Evolutionary conservation across 257 asterid genomes (phyloP).

Genomic region (Ballota nigra): DNA sequence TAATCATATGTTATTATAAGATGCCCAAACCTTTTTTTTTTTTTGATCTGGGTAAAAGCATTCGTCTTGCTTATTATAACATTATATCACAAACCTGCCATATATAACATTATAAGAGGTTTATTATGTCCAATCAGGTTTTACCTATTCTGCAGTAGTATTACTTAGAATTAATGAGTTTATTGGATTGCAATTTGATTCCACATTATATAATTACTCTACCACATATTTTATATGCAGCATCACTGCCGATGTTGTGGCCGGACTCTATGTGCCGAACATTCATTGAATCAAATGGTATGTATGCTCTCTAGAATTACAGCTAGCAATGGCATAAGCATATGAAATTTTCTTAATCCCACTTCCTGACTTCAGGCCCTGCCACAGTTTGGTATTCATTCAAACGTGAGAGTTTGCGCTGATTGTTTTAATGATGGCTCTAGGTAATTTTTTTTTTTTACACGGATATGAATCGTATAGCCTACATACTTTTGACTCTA

Average conservation of each 20-base stretch:
- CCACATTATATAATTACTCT: neutral
- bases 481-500: constrained; percentile 17
- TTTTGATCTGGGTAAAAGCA: neutral
- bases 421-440: constrained; percentile 81
- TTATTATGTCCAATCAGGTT: neutral
- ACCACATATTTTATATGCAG: constrained; percentile 37
- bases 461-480: constrained; percentile 16
- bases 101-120: constrained; percentile 1
- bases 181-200: constrained; percentile 16
- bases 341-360: neutral
- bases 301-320: constrained; percentile 17
- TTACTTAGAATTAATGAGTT: constrained; percentile 15
- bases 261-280: constrained; percentile 89
- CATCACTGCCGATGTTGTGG: constrained; percentile 99
- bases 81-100: neutral
- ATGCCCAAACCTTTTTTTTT: neutral
- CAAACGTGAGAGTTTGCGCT: constrained; percentile 89
- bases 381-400: constrained; percentile 84
- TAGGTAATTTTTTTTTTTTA: constrained; percentile 48
- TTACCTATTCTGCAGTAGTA: neutral
- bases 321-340: neutral
- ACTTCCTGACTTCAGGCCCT: constrained; percentile 60
- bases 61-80: constrained; percentile 1
- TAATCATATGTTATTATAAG: neutral
- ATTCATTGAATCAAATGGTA: constrained; percentile 91